Percentiles rank a stretch among this genome's conserved stretches.
Conservation (phyloP, 225 moss, liverwort and hornwort genomes). For the Polytrichum formosum region DNA sequence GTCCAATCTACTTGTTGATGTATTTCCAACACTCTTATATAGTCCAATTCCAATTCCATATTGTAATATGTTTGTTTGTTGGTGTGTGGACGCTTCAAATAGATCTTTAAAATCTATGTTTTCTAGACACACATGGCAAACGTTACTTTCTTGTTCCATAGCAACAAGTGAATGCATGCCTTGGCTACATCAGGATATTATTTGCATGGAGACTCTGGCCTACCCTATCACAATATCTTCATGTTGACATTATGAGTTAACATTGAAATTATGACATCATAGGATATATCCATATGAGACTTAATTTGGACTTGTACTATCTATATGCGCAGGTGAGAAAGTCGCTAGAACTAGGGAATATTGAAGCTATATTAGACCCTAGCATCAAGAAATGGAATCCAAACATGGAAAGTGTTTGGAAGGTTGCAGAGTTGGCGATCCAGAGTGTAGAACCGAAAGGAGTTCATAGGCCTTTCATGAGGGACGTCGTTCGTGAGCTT, state of each 20-base stretch:
- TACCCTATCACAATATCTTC: too few relatives aligned
- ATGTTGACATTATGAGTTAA: background rate
- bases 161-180: too few relatives aligned
- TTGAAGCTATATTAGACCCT: conserved; percentile 30
- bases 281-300: background rate
- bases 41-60: too few relatives aligned
- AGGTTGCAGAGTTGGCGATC: conserved; percentile 35
- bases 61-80: too few relatives aligned
- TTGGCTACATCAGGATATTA: too few relatives aligned
- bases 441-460: conserved; percentile 32
- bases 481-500: conserved; percentile 28
- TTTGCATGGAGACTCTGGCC: too few relatives aligned
- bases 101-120: too few relatives aligned
- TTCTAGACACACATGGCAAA: too few relatives aligned
- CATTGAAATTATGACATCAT: background rate
- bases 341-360: conserved; percentile 9
- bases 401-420: conserved; percentile 40
- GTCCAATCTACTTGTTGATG: too few relatives aligned
- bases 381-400: conserved; percentile 4
- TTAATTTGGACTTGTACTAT: background rate
- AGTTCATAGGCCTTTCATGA: conserved; percentile 28
- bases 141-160: too few relatives aligned
- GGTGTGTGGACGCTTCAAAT: too few relatives aligned
- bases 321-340: conserved; percentile 12
- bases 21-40: too few relatives aligned